A percentile compares a stretch with the other conserved stretches of the same genome.
Conservation (phyloP, 768 basidiomycete species). For the Basidioascus undulatus region DNA sequence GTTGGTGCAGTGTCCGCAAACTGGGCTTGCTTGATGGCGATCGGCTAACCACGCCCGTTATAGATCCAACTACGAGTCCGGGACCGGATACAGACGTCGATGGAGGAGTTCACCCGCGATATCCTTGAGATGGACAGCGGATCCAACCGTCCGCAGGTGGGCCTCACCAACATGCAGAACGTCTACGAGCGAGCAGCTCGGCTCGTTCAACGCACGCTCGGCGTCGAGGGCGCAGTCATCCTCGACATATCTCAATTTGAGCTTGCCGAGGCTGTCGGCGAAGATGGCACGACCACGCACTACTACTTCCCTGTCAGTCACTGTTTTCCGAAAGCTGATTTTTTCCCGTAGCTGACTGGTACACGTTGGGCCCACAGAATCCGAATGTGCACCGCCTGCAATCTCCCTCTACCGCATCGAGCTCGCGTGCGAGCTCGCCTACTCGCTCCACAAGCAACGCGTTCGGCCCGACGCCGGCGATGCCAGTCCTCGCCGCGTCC, state of each 20-base stretch:
- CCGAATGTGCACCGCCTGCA: no score
- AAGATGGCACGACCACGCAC: constrained; percentile 12
- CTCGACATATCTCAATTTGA: constrained; percentile 84
- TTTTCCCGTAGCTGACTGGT: no score
- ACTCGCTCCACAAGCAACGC: constrained; percentile 6
- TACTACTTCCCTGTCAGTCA: no score
- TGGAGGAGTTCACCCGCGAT: constrained; percentile 89
- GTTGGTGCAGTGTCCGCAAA: no score
- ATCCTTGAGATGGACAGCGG: constrained; percentile 64
- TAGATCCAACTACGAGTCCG: constrained; percentile 74
- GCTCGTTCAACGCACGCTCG: constrained; percentile 67
- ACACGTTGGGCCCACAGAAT: no score
- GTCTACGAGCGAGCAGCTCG: constrained; percentile 78
- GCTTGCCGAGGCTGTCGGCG: constrained; percentile 40
- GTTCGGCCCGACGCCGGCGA: constrained; percentile 16
- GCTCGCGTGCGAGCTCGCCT: constrained; percentile 28
- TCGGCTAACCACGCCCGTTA: not conserved
- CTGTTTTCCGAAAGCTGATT: no score
- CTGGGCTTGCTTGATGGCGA: no score
- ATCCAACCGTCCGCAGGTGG: constrained; percentile 14
- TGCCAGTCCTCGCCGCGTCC: constrained; percentile 17
- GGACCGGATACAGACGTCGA: constrained; percentile 81
- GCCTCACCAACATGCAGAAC: constrained; percentile 42
- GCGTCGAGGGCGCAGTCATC: constrained; percentile 75
- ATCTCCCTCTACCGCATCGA: no score